phyloP scores from a whole-genome alignment of 2,329 filamentous ascomycete species.

The Nectriaceae sp. region DNA sequence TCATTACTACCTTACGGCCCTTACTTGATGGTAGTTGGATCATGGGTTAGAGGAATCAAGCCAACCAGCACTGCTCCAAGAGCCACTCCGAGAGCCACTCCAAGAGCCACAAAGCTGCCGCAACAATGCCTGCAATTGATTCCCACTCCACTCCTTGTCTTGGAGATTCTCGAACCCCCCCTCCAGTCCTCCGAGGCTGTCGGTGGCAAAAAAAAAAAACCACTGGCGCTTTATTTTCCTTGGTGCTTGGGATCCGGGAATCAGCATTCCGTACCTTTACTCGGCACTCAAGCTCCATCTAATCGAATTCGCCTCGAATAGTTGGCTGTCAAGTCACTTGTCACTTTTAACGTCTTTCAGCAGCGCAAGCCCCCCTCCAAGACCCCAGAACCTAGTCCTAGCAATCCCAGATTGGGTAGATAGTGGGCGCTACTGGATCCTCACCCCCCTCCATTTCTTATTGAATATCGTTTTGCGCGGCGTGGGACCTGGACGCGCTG shows the following conservation, averaged over 20 bases:
- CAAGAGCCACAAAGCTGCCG: too few species aligned
- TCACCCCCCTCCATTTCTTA: not conserved
- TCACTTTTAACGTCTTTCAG: not conserved
- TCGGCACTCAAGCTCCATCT: not conserved
- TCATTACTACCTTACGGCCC: too few species aligned
- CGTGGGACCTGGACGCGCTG: not conserved
- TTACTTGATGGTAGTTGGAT: too few species aligned
- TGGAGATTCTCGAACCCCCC: too few species aligned
- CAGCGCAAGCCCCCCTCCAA: not conserved
- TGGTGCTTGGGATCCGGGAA: not conserved
- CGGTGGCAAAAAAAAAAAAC: not conserved
- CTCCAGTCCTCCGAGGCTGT: too few species aligned
- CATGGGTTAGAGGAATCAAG: too few species aligned
- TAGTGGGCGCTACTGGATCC: conserved; percentile 1
- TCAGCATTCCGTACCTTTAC: not conserved
- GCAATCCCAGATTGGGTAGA: not conserved
- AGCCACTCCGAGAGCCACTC: too few species aligned
- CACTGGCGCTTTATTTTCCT: not conserved
- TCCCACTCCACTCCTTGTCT: too few species aligned
- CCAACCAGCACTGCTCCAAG: too few species aligned
- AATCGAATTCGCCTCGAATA: not conserved
- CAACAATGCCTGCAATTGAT: too few species aligned
- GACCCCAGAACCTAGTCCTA: conserved; percentile 3
- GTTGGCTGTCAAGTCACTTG: not conserved
- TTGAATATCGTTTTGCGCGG: not conserved